Evolutionary conservation across 495 filamentous ascomycete species (phyloP), one percentile per base, ranked within the genome.

Genomic region (Penicillium samsonianum): DNA sequence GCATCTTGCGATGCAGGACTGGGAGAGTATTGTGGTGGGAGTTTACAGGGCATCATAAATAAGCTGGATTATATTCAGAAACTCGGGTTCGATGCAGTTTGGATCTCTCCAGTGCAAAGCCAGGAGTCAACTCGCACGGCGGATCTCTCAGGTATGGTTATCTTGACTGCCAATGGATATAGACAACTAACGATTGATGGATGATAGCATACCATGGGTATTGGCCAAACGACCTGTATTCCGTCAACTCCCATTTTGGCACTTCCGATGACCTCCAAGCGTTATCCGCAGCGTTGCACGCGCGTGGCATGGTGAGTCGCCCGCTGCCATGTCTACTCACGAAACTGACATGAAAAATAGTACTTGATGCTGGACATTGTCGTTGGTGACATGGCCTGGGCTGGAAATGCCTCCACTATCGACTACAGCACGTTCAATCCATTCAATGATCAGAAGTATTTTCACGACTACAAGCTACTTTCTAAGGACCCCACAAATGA

Each of bases 321-420:
- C 49, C 8, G 33, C 20, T 40, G 22, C 49, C 20, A 41, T 25
- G 5, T 41, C 14, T 26, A 51, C 14, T n/a, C 33, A 26, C 22
- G 8, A 40, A 19, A 40, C 49, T 51, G 33, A 51, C 20, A 30
- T 26, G 16, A n/a, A 28, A 40, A 25, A 35, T 23, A 51, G 80
- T 88, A 84, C 50, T 66, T 89, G 40, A 89, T 89, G 86, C 80
- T 88, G 23, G 87, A 90, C 59, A 73, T 88, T 7, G 87, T 89
- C 9, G 77, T 83, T 16, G 90, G 90, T 65, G 84, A 91, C 66
- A 80, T 88, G 73, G 87, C 82, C 14, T 79, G 80, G 63, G 65
- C 74, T 41, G 80, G 82, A n/a, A 69, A 75, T 33, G 38, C 57
- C 16, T 50, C 50, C 19, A 73, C 64, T 51, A 75, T 87, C 53